These are phyloP conservation scores for Pseudocercospora macadamiae DNA, from an alignment of 2,329 filamentous ascomycete genomes.

Conservation along the genomic window DNA sequence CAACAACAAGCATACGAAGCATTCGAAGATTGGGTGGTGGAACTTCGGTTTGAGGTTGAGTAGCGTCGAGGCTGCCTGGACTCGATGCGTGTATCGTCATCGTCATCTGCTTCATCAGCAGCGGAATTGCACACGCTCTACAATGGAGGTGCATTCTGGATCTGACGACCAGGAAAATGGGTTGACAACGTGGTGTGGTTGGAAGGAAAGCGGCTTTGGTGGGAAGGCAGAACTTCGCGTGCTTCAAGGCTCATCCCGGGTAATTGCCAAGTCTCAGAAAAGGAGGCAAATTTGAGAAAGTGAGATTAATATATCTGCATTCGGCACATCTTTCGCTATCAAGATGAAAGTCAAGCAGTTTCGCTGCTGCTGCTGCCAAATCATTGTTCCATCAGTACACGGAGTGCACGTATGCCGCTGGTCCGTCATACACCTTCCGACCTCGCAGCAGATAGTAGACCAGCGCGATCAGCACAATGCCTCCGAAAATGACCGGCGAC, in stretches of 20 bases:
- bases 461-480: constrained; percentile 23
- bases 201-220: not conserved
- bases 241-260: not conserved
- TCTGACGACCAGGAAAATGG: not conserved
- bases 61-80: not conserved
- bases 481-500: constrained; percentile 49
- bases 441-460: constrained; percentile 41
- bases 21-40: not conserved
- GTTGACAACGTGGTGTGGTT: not conserved
- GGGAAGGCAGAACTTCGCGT: not conserved
- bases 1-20: not conserved
- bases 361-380: no score
- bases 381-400: no score
- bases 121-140: not conserved
- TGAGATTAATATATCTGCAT: no score
- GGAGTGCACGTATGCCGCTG: constrained; percentile 1
- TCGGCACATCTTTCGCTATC: not conserved
- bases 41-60: not conserved
- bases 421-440: constrained; percentile 33
- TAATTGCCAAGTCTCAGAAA: not conserved
- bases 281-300: not conserved
- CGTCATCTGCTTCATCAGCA: not conserved
- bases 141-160: not conserved
- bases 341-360: no score
- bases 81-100: no score